These are phyloP conservation scores for Diospyros kaki DNA, from an alignment of 148 eudicot species.

Conservation along the genomic window DNA sequence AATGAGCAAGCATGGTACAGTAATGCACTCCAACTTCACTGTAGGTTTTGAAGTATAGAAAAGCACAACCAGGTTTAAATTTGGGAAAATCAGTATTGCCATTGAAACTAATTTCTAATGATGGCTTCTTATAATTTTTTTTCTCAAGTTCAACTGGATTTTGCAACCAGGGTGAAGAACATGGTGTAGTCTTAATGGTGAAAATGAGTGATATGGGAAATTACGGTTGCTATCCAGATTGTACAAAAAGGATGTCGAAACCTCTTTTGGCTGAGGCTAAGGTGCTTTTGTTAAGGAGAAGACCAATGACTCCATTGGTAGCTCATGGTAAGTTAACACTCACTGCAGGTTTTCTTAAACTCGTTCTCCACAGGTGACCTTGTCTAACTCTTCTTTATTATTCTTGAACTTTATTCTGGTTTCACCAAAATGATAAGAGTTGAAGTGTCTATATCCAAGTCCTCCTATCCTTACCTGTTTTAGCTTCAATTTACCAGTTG, in stretches of 20 bases:
- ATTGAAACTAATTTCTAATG: no score
- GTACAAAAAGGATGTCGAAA: slow-evolving; percentile 49
- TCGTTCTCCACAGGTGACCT: not conserved
- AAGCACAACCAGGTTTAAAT: slow-evolving; percentile 1
- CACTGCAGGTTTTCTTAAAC: not conserved
- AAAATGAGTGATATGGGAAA: slow-evolving; percentile 80
- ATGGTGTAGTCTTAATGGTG: slow-evolving; percentile 52
- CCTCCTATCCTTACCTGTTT: not conserved
- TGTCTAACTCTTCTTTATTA: not conserved
- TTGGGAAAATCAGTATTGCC: not conserved
- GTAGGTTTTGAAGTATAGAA: not conserved
- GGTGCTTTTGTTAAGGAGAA: slow-evolving; percentile 48
- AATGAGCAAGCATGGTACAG: not conserved
- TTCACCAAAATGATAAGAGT: not conserved
- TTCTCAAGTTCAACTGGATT: not conserved
- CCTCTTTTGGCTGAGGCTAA: slow-evolving; percentile 62
- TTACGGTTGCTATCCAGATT: slow-evolving; percentile 78
- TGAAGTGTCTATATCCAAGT: not conserved
- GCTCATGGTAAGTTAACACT: slow-evolving; percentile 54
- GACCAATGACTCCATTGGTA: slow-evolving; percentile 53
- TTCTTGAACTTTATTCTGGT: not conserved
- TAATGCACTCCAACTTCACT: not conserved
- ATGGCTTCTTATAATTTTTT: not conserved
- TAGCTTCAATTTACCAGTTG: not conserved
- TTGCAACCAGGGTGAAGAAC: slow-evolving; percentile 47